Conservation (phyloP, 2,329 filamentous ascomycete species). For the Cladosporium sp. region DNA sequence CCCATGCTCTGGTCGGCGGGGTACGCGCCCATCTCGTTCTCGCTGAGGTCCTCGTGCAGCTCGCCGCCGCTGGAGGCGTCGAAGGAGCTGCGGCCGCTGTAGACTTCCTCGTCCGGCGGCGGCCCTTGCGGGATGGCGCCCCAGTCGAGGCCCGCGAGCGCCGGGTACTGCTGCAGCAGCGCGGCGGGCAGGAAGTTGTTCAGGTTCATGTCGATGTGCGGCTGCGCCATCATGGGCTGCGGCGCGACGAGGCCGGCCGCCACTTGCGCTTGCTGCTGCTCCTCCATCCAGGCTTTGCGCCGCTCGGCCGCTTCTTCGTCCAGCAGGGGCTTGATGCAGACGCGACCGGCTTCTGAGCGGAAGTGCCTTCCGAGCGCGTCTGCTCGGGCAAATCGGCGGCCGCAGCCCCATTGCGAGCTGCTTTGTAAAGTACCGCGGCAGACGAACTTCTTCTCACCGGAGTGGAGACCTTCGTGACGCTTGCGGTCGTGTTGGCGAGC, state of each 20-base stretch:
- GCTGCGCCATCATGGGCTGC: conserved; percentile 28
- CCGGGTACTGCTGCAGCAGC: conserved; percentile 84
- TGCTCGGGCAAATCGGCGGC: conserved; percentile 84
- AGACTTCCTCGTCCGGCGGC: conserved; percentile 44
- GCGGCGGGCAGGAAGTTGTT: conserved; percentile 75
- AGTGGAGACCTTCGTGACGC: conserved; percentile 91
- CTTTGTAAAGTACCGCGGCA: conserved; percentile 86
- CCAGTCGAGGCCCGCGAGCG: conserved; percentile 87
- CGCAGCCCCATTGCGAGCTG: conserved; percentile 84
- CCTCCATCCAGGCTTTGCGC: conserved; percentile 63
- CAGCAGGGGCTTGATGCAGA: conserved; percentile 94
- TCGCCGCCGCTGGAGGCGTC: conserved; percentile 66
- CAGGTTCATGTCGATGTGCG: conserved; percentile 44
- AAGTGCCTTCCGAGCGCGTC: conserved; percentile 84
- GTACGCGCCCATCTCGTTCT: conserved; percentile 37
- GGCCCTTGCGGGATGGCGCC: conserved; percentile 58
- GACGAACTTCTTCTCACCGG: conserved; percentile 97
- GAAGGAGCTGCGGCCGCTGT: conserved; percentile 74
- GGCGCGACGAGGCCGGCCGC: conserved; percentile 33
- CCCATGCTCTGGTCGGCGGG: conserved; percentile 8
- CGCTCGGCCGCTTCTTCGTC: conserved; percentile 87
- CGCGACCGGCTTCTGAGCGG: conserved; percentile 85
- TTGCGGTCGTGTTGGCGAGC: conserved; percentile 96
- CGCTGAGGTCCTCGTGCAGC: conserved; percentile 63
- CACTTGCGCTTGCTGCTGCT: conserved; percentile 49